Conservation (phyloP, 2,329 filamentous ascomycete species). For the Cercospora janseana region DNA sequence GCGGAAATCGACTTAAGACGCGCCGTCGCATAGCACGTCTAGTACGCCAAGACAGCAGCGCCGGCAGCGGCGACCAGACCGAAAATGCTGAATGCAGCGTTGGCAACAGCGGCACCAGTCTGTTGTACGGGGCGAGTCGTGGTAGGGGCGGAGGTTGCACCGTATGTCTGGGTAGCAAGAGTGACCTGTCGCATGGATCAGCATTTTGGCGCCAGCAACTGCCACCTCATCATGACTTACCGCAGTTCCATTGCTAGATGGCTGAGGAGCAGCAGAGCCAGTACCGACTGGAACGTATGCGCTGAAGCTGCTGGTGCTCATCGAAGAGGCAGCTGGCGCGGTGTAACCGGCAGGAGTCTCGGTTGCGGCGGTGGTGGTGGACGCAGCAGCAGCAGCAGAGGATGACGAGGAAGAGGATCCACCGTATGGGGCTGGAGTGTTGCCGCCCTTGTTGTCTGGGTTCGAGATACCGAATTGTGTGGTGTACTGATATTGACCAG, state of each 20-base stretch:
- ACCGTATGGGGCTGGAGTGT: slow-evolving; percentile 27
- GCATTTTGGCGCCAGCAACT: too few relatives aligned
- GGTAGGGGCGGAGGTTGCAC: slow-evolving; percentile 28
- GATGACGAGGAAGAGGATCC: slow-evolving; percentile 51
- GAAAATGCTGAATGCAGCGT: slow-evolving; percentile 40
- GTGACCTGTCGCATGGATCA: too few relatives aligned
- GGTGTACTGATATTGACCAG: slow-evolving; percentile 60
- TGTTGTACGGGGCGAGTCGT: slow-evolving; percentile 22
- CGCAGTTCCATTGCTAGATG: neutral
- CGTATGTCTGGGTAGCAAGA: slow-evolving; percentile 21
- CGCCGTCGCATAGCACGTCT: slow-evolving; percentile 7
- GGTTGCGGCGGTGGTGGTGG: slow-evolving; percentile 34
- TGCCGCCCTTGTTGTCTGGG: slow-evolving; percentile 32
- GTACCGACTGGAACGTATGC: slow-evolving; percentile 20
- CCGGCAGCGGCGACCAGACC: slow-evolving; percentile 42
- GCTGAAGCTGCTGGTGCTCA: slow-evolving; percentile 27
- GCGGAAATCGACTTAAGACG: too few relatives aligned
- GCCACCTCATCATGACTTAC: too few relatives aligned
- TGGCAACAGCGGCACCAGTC: slow-evolving; percentile 28
- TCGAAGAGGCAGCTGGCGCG: slow-evolving; percentile 28
- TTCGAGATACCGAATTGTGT: slow-evolving; percentile 62
- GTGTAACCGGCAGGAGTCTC: slow-evolving; percentile 3
- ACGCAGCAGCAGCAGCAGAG: too few relatives aligned
- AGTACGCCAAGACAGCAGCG: slow-evolving; percentile 42
- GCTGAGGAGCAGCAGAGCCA: neutral